A percentile compares a stretch with the other conserved stretches of the same genome.
Evolutionary conservation across 2,329 filamentous ascomycete genomes (phyloP).

Genomic region (Beauveria caledonica): DNA sequence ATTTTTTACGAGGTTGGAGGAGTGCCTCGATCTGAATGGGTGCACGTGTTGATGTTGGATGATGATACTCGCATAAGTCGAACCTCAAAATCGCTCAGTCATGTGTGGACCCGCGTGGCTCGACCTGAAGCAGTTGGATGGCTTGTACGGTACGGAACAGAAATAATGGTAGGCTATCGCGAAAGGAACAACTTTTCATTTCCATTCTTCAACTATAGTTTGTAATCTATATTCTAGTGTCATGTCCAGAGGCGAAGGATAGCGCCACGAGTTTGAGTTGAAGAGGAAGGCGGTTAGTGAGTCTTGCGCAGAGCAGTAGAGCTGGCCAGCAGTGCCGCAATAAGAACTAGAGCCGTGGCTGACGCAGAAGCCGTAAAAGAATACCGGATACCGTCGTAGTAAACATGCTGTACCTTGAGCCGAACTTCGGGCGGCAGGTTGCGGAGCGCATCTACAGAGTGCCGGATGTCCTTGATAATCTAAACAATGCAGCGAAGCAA

Average conservation of each 20-base stretch:
- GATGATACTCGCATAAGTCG: not conserved
- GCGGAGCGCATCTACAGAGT: conserved; percentile 49
- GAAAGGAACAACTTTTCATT: not conserved
- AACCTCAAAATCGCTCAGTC: conserved; percentile 5
- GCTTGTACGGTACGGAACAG: not conserved
- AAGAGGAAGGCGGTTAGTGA: conserved; percentile 14
- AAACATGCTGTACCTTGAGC: conserved; percentile 46
- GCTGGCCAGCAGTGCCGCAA: conserved; percentile 23
- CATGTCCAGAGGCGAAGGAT: not conserved
- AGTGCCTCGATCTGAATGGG: not conserved
- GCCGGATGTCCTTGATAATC: conserved; percentile 54
- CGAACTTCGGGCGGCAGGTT: conserved; percentile 48
- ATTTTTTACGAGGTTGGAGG: not conserved
- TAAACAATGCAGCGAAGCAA: conserved; percentile 20
- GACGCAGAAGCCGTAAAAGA: conserved; percentile 47
- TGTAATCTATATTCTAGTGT: not conserved
- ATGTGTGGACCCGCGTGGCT: conserved; percentile 1
- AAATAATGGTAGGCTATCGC: not conserved
- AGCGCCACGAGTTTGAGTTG: not conserved
- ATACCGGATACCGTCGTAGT: conserved; percentile 49
- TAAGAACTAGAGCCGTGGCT: conserved; percentile 38
- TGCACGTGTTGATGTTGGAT: not conserved
- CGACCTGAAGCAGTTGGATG: not conserved
- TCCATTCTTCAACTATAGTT: not conserved
- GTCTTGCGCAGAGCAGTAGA: conserved; percentile 24